Base-by-base conservation (phyloP, 2,329 filamentous ascomycete genomes). In the Arthroderma sp. region DNA sequence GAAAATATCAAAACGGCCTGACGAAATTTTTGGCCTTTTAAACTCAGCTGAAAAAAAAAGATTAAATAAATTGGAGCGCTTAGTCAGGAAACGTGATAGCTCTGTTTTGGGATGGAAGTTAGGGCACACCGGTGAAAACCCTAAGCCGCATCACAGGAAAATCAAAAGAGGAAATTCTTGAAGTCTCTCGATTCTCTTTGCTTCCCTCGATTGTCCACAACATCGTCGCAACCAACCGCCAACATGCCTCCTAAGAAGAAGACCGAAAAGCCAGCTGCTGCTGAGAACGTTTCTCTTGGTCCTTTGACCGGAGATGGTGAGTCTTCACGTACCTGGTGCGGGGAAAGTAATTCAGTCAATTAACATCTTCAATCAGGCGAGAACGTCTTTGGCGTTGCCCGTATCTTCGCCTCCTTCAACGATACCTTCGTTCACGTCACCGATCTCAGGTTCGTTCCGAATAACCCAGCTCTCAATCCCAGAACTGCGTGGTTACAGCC, bases 211-310 rank as follows among this genome's bases (percentile, higher is more conserved):
- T 45, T 62, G 65, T 65, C 59, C 64, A 62, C 57, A 51, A 60
- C 59, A 60, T 56, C 41, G 8, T 34, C 32, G 15, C 15, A 22
- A 22, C 15, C 15, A 22, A 22, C 15, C 15, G 15, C 62, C 62
- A 62, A 70, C 76, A 85, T 72, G 68, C 96, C 96, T 89, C 75
- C 88, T 72, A 88, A 88, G 70, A 93, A 93, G 81, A 88, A 89
- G 78, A 81, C 81, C 70, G 73, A 79, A 63, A 78, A 82, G 68
- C 80, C 84, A 64, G 77, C 79, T 62, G 81, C 71, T 55, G 71
- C 89, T 76, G 91, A 96, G 82, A 98, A 98, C 76, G 91, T 98
- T 78, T 88, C 84, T 72, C 81, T 96, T 63, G 91, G 91, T 63
- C 91, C 91, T 68, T 85, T 94, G 72, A 85, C 88, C 75, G 83